Evolutionary conservation across 371 early-diverging fungal species (phyloP).

Genomic region (Nosema muscidifuracis): DNA sequence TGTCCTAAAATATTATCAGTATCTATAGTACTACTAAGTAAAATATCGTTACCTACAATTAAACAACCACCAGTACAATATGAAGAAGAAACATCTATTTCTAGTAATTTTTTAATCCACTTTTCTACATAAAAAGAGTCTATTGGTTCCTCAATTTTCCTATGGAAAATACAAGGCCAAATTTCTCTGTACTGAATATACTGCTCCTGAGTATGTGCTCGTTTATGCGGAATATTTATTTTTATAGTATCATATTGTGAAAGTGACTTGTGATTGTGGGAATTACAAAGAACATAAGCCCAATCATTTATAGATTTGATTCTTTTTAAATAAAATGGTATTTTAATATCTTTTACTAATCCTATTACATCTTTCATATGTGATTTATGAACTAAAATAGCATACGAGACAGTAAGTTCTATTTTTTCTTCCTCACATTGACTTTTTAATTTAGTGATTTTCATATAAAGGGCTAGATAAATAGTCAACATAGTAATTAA

Average conservation of each 20-base stretch:
- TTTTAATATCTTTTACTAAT: no score
- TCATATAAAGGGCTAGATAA: no score
- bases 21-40: constrained; percentile 4
- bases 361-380: no score
- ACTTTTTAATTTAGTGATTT: no score
- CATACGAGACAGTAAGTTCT: no score
- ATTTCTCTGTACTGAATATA: not conserved
- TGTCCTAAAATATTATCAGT: constrained; percentile 39
- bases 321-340: no score
- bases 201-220: not conserved
- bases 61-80: constrained; percentile 30
- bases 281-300: no score
- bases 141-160: not conserved
- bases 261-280: no score
- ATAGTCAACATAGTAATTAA: no score
- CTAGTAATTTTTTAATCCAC: not conserved
- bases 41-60: constrained; percentile 11
- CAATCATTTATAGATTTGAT: no score
- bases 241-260: not conserved
- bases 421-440: no score
- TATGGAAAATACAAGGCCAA: not conserved
- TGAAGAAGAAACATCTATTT: not conserved
- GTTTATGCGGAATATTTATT: not conserved
- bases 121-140: not conserved
- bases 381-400: no score